A percentile compares a stretch with the other conserved stretches of the same genome.
Evolutionary conservation across 1,284 basidiomycete genomes (phyloP).

Genomic region (Ceratobasidium sp.): DNA sequence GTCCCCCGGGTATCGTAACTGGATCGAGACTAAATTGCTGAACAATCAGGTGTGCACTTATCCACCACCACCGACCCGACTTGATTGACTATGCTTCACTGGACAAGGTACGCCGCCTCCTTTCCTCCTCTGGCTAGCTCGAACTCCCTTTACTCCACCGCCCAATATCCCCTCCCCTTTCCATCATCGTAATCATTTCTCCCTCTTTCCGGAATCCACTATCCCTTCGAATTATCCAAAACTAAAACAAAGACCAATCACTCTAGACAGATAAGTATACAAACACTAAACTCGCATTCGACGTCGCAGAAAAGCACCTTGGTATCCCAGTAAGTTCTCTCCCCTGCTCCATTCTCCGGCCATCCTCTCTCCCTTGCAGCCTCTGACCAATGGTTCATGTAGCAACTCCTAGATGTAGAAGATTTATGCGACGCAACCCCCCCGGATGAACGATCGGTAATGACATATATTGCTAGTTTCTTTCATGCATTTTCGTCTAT

Average conservation of each 20-base stretch:
- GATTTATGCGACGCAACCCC: slow-evolving; percentile 88
- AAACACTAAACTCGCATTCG: slow-evolving; percentile 85
- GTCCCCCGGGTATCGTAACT: slow-evolving; percentile 48
- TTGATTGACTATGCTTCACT: slow-evolving; percentile 85
- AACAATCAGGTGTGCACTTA: slow-evolving; percentile 81
- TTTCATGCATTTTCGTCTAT: slow-evolving; percentile 98
- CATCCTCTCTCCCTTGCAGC: slow-evolving; percentile 37
- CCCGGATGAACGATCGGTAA: slow-evolving; percentile 94
- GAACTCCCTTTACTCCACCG: neutral
- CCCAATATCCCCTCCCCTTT: too few relatives aligned
- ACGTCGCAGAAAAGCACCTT: slow-evolving; percentile 82
- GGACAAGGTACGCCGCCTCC: slow-evolving; percentile 63
- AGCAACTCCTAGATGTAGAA: slow-evolving; percentile 95
- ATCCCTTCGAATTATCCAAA: too few relatives aligned
- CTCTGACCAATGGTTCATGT: slow-evolving; percentile 42
- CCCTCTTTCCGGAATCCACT: too few relatives aligned
- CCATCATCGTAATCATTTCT: too few relatives aligned
- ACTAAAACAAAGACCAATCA: slow-evolving; percentile 47
- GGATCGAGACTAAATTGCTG: too few relatives aligned
- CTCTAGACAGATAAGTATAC: slow-evolving; percentile 67
- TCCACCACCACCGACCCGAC: slow-evolving; percentile 96
- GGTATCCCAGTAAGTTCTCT: slow-evolving; percentile 76
- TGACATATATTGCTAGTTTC: slow-evolving; percentile 94
- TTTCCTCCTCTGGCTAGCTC: slow-evolving; percentile 20
- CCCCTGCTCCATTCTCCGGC: neutral